Evolutionary conservation across 345 rosid species (phyloP), one percentile per base, ranked within the genome.

Genomic region (Triadica sebifera): DNA sequence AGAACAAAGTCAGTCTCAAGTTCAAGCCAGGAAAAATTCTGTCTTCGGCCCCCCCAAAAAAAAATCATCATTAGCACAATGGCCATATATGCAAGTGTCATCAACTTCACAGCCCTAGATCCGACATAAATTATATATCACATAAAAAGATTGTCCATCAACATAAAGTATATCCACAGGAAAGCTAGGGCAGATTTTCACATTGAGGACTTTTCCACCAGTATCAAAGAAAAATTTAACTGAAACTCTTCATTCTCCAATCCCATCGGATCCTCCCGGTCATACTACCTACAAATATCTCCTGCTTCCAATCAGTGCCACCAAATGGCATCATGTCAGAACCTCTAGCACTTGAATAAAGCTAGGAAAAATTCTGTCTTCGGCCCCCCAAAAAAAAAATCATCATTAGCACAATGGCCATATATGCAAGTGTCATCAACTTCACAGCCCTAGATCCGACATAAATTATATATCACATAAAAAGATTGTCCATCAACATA

Each of bases 1-100:
- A 56, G 25, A 38, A 17, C 75, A 75, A 34, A 51, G 37, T 76
- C 56, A 74, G 24, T 51, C 22, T 49, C 65, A 67, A 29, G 34
- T 29, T 29, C 34, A 29, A 29, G 34, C 34, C 2, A 29, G 34
- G 34, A 29, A 29, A 29, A 29, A 29, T 29, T 29, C 34, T 29
- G 34, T 29, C 34, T 29, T 29, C 34, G 34, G 34, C 10, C 38
- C 56, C 17, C n/a, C n/a, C n/a, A n/a, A 17, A 15, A 12, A 24
- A 47, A 20, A 49, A 49, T 22, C 10, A 65, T 39, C 25, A 65
- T 19, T 1, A 65, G 41, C 52, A 43, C 12, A 45, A 65, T 45
- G 22, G 25, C 37, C 3, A 43, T 10, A 20, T 64, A 24, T 47
- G 41, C 17, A 6, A 64, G 10, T 45, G 12, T 16, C 2, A n/a